Evolutionary conservation across 345 rosid genomes (phyloP), one percentile per base, ranked within the genome.

Genomic region (Bruguiera parviflora): DNA sequence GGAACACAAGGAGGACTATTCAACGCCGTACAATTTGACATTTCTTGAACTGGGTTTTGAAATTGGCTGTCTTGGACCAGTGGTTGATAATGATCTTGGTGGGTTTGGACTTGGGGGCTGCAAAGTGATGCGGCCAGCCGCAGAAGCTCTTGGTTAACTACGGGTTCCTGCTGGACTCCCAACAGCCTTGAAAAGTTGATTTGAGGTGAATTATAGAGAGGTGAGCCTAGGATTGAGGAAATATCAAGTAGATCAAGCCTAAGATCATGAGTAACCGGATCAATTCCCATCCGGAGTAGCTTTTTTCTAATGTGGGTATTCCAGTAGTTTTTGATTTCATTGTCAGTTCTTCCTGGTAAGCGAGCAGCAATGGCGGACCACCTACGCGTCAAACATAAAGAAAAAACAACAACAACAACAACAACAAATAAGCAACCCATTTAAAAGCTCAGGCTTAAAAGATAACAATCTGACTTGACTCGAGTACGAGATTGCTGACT

Each of bases 101-200:
- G 59, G 71, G 63, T 69, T 52, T 75, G 78, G 15, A 28, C 59
- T 60, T 70, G 71, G 68, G 76, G 68, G 65, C 46, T 5, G 79
- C 76, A 55, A 22, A 82, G 67, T 61, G 87, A 83, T 10, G 82
- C 66, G 60, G 85, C 88, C 6, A 84, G 71, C 53, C 70, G 73
- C 20, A 82, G 71, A 13, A 87, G 82, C 22, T 84, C 83, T 0
- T 86, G 86, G 64, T 73, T 68, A 19, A 63, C 53, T 5, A 53
- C 10, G 18, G 64, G 64, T 33, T 73, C 19, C 49, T 43, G 49
- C 49, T 43, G 64, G 29, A 55, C 63, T 2, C 72, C 77, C 6
- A 73, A 32, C 32, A 73, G 25, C 31, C 67, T 62, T 16, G 77
- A 53, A 28, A 61, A 19, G 62, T 67, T 67, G 25, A 61, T 43